phyloP scores from a whole-genome alignment of 441 rosid genomes.

The Viola pubescens region DNA sequence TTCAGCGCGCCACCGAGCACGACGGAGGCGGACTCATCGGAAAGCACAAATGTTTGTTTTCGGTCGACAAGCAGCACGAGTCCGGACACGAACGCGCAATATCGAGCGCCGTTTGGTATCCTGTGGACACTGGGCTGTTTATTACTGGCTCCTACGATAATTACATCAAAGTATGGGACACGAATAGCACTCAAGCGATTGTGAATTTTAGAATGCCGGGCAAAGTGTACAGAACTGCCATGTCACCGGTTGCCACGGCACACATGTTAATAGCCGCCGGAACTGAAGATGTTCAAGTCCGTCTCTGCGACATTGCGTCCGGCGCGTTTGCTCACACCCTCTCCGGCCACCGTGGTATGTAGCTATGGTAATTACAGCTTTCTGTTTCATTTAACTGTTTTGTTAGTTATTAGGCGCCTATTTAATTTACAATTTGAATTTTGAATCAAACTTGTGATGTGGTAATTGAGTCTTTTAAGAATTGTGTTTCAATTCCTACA shows the following conservation, averaged over 20 bases:
- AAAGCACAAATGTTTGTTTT: constrained; percentile 58
- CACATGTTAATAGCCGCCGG: constrained; percentile 91
- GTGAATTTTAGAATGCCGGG: constrained; percentile 88
- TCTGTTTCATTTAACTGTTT: neutral
- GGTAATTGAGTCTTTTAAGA: neutral
- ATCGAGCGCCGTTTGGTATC: constrained; percentile 88
- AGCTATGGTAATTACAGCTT: constrained; percentile 2
- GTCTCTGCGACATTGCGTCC: constrained; percentile 87
- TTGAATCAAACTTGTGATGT: no score
- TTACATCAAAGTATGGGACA: constrained; percentile 83
- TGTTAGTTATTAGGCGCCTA: no score
- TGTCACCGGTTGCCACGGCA: constrained; percentile 78
- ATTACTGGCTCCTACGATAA: constrained; percentile 81
- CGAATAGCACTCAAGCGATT: constrained; percentile 77
- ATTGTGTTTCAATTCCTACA: neutral
- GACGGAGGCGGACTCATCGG: constrained; percentile 63
- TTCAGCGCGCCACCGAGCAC: constrained; percentile 50
- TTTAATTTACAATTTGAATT: neutral
- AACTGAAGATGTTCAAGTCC: constrained; percentile 94
- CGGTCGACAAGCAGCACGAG: constrained; percentile 69
- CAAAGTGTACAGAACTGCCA: constrained; percentile 78
- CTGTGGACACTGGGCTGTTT: constrained; percentile 87
- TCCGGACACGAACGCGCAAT: constrained; percentile 68
- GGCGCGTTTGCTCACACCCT: constrained; percentile 86
- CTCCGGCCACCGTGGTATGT: constrained; percentile 89